Conservation (phyloP, 306 rosid species). For the Argentina anserina region DNA sequence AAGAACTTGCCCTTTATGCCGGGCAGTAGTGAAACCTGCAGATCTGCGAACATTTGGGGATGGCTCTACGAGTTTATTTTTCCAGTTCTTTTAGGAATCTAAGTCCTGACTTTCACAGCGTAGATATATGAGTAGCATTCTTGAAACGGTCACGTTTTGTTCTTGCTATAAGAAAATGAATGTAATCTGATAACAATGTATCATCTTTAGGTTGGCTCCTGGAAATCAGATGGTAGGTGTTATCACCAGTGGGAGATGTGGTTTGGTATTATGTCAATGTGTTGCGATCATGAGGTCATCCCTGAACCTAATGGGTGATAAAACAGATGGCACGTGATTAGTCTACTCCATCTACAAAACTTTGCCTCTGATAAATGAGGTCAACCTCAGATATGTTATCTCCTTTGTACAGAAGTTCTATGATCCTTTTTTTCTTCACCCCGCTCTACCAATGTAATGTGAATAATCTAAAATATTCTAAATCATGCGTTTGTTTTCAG, state of each 20-base stretch:
- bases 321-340: constrained; percentile 21
- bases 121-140: constrained; percentile 16
- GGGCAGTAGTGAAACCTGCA: constrained; percentile 72
- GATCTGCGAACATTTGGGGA: constrained; percentile 76
- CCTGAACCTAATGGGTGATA: constrained; percentile 2
- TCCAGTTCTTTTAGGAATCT: constrained; percentile 53
- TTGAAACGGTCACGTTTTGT: constrained; percentile 17
- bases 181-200: constrained; percentile 7
- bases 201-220: constrained; percentile 17
- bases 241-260: constrained; percentile 10
- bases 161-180: constrained; percentile 10
- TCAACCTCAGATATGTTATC: constrained; percentile 1
- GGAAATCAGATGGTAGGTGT: constrained; percentile 21
- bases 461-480: neutral
- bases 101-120: neutral
- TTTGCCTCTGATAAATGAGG: constrained; percentile 6
- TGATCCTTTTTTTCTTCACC: neutral
- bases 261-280: constrained; percentile 11
- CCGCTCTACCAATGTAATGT: neutral
- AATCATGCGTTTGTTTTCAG: neutral
- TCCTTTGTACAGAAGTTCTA: neutral
- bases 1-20: constrained; percentile 87
- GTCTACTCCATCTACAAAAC: neutral
- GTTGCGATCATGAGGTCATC: constrained; percentile 16
- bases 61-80: constrained; percentile 81